Evolutionary conservation across 208 protist genomes (phyloP).

Genomic region (Trypanosoma mega): DNA sequence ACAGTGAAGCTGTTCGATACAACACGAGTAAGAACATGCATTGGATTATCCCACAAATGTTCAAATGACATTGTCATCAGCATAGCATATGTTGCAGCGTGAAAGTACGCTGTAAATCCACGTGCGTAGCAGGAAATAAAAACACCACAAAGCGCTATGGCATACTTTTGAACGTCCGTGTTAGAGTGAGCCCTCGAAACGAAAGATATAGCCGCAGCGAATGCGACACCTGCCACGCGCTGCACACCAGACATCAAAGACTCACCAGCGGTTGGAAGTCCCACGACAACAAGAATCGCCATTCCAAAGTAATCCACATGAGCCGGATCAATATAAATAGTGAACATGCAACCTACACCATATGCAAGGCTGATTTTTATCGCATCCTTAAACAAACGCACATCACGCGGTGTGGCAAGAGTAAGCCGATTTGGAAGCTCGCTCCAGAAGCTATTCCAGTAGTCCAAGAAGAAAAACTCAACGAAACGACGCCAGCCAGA

Average conservation of each 20-base stretch:
- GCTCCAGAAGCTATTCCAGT: constrained; percentile 59
- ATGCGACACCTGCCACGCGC: constrained; percentile 53
- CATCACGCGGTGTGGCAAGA: constrained; percentile 55
- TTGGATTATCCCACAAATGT: constrained; percentile 25
- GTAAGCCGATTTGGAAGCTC: constrained; percentile 64
- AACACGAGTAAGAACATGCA: constrained; percentile 41
- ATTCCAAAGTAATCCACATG: constrained; percentile 71
- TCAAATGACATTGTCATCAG: constrained; percentile 41
- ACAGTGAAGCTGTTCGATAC: constrained; percentile 53
- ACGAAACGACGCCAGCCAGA: constrained; percentile 31
- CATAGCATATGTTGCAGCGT: constrained; percentile 42
- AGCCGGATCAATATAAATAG: constrained; percentile 37
- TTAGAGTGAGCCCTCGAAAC: constrained; percentile 33
- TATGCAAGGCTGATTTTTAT: constrained; percentile 59
- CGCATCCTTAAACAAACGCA: constrained; percentile 72
- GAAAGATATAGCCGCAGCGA: constrained; percentile 48
- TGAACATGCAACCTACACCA: constrained; percentile 39
- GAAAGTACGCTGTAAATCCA: constrained; percentile 34
- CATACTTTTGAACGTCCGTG: constrained; percentile 29
- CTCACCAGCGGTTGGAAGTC: constrained; percentile 52
- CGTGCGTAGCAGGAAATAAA: constrained; percentile 46
- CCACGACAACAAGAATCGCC: constrained; percentile 66
- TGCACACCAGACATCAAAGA: constrained; percentile 54
- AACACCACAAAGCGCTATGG: constrained; percentile 33
- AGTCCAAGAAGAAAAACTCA: constrained; percentile 66